Evolutionary conservation across 2,329 filamentous ascomycete genomes (phyloP).

Genomic region (Didymella glomerata): DNA sequence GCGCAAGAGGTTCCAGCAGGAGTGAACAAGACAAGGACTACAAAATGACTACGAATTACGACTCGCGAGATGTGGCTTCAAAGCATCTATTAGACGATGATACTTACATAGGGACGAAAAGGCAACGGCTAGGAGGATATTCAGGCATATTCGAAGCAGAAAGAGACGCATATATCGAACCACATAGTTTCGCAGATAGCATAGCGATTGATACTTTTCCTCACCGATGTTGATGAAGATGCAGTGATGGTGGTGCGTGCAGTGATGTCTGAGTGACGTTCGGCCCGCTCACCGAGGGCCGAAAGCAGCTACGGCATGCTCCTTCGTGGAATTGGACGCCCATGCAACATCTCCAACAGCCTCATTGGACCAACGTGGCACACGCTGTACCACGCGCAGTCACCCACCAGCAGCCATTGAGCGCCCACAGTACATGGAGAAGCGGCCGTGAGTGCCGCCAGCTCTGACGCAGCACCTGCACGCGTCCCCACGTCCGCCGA

Average conservation of each 20-base stretch:
- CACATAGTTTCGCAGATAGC: slow-evolving; percentile 1
- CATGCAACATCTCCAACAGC: slow-evolving; percentile 17
- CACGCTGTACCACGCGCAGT: slow-evolving; percentile 39
- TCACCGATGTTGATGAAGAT: neutral
- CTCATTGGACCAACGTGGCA: slow-evolving; percentile 48
- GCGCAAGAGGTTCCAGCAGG: slow-evolving; percentile 22
- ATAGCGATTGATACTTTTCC: neutral
- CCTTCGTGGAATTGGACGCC: slow-evolving; percentile 35
- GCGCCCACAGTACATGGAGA: slow-evolving; percentile 28
- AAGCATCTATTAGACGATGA: neutral
- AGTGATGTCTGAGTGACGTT: slow-evolving; percentile 20
- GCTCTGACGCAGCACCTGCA: slow-evolving; percentile 7
- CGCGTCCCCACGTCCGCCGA: neutral
- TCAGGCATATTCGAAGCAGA: neutral
- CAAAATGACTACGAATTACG: neutral
- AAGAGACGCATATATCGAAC: neutral
- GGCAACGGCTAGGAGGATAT: neutral
- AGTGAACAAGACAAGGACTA: neutral
- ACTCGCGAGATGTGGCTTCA: neutral
- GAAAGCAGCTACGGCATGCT: slow-evolving; percentile 35
- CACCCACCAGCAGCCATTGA: slow-evolving; percentile 42
- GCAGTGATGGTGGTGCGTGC: neutral
- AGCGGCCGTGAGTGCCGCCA: slow-evolving; percentile 3
- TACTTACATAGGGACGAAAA: neutral
- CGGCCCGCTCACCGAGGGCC: slow-evolving; percentile 39